phyloP scores from a whole-genome alignment of 345 rosid species.

The Kandelia obovata region DNA sequence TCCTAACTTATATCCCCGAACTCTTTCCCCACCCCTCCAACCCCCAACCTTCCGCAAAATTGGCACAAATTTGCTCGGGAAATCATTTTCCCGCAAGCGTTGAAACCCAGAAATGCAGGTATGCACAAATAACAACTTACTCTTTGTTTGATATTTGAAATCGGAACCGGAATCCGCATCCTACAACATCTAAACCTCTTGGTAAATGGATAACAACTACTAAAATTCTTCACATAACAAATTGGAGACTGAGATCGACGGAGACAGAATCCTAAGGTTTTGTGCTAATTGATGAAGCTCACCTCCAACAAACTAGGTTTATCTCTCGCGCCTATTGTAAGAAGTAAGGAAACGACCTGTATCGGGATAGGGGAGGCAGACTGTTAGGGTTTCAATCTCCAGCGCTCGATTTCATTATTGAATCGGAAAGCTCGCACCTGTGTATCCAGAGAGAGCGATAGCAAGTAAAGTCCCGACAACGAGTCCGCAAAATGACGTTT shows the following conservation, averaged over 20 bases:
- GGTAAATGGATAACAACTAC: background rate
- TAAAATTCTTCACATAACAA: background rate
- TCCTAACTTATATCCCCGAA: background rate
- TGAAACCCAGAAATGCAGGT: background rate
- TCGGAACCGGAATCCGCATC: background rate
- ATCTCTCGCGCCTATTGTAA: background rate
- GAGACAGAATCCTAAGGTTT: slow-evolving; percentile 8
- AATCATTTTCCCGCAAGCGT: no score
- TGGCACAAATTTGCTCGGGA: background rate
- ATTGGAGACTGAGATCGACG: background rate
- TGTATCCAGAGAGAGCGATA: no score
- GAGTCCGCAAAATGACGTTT: no score
- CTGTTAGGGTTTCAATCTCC: no score
- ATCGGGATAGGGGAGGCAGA: background rate
- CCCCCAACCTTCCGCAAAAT: background rate
- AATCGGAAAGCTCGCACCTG: no score
- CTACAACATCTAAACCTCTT: slow-evolving; percentile 10
- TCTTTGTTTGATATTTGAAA: background rate
- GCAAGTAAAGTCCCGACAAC: no score
- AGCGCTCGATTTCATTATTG: no score
- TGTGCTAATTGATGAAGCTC: background rate
- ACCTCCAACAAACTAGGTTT: slow-evolving; percentile 12
- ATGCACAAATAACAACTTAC: slow-evolving; percentile 3
- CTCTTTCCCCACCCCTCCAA: background rate
- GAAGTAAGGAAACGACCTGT: slow-evolving; percentile 9